These are phyloP conservation scores for Tulasnella sp. DNA, from an alignment of 768 basidiomycete species.

Conservation along the genomic window DNA sequence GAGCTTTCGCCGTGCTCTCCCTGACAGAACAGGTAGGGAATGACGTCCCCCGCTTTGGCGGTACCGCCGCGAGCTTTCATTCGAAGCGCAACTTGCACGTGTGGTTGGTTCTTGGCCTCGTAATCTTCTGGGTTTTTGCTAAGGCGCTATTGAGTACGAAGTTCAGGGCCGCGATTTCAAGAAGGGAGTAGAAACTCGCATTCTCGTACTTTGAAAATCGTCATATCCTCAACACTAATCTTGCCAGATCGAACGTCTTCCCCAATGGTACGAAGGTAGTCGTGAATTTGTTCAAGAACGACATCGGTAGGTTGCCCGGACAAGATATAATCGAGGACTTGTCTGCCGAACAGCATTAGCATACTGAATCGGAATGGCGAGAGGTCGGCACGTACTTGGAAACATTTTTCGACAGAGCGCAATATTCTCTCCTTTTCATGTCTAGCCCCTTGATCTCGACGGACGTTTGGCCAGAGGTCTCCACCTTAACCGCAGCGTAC, in stretches of 20 bases:
- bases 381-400: conserved; percentile 75
- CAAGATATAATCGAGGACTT: conserved; percentile 79
- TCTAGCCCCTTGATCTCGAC: conserved; percentile 95
- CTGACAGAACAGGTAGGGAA: conserved; percentile 89
- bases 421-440: conserved; percentile 98
- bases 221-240: conserved; percentile 84
- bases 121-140: conserved; percentile 97
- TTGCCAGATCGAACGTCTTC: conserved; percentile 66
- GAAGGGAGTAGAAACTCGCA: not conserved
- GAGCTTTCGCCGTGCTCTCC: conserved; percentile 54
- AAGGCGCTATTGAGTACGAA: conserved; percentile 49
- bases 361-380: not conserved
- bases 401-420: conserved; percentile 77
- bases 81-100: conserved; percentile 89
- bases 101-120: conserved; percentile 88
- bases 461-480: conserved; percentile 62
- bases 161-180: not conserved
- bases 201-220: conserved; percentile 86
- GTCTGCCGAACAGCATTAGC: conserved; percentile 35
- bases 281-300: conserved; percentile 86
- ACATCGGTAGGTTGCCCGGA: conserved; percentile 84
- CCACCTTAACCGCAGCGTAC: conserved; percentile 93
- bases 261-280: conserved; percentile 70
- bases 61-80: conserved; percentile 76
- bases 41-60: conserved; percentile 82